Evolutionary conservation across 306 rosid genomes (phyloP), one percentile per base, ranked within the genome.

Genomic region (Vachellia collinsii): DNA sequence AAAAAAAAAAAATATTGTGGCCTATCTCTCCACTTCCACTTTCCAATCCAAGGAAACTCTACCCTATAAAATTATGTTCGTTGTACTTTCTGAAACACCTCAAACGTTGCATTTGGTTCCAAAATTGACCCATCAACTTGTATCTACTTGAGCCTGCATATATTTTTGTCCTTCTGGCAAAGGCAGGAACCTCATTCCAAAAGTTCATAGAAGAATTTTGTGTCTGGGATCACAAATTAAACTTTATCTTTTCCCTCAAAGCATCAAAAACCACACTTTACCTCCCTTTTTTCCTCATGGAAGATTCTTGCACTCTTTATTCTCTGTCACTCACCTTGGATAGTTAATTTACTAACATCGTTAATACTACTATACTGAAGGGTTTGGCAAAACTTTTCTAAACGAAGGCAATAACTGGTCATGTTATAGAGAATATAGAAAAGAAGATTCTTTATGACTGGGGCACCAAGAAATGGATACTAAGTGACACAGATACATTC

Each of bases 111-210:
- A 74, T 69, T 69, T 70, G 80, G 68, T 25, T 75, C 51, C 68
- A 51, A 78, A 85, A 69, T 81, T 85, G 81, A 69, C 85, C 42
- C 77, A 70, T 79, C 79, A 70, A 75, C 68, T 76, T 64, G 73
- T 63, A 71, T 65, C 70, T 64, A 63, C 48, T 58, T 70, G 53
- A 61, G 34, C 79, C 77, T 75, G 84, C 82, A 75, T 63, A 68
- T 43, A 63, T 82, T 79, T 72, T 76, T 79, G 77, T 77, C 77
- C 81, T 77, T 58, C 75, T 78, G 83, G 74, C 68, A 82, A 76
- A 83, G 75, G 86, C 42, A 71, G 58, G 89, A 83, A 86, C 80
- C 89, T 77, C 76, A 83, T 86, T 83, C 89, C 85, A 65, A 82
- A 82, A 79, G 72, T 74, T 69, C 71, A 56, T 54, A 54, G 79